phyloP scores from a whole-genome alignment of 2,329 filamentous ascomycete species.

The Ceratocystis smalleyi region DNA sequence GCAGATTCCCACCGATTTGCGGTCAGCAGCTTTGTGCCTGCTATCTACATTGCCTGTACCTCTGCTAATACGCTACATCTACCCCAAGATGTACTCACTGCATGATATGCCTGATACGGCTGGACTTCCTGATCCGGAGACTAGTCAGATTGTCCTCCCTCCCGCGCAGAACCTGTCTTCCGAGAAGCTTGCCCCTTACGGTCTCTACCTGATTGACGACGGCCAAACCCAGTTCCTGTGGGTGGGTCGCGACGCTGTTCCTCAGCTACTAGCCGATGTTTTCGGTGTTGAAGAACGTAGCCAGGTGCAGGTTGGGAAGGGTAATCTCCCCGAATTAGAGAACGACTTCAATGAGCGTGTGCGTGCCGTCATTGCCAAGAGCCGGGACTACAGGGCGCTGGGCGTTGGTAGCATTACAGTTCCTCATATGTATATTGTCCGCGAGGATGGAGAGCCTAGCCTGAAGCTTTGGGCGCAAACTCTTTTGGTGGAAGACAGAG shows the following conservation, averaged over 20 bases:
- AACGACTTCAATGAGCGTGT: conserved; percentile 95
- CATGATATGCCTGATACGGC: conserved; percentile 95
- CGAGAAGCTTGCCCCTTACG: conserved; percentile 72
- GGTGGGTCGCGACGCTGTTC: conserved; percentile 85
- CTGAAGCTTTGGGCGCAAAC: conserved; percentile 96
- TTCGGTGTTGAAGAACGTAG: conserved; percentile 76
- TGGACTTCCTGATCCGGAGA: conserved; percentile 69
- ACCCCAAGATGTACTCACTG: conserved; percentile 67
- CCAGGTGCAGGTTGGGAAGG: conserved; percentile 82
- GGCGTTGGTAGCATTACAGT: conserved; percentile 87
- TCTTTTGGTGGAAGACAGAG: conserved; percentile 81
- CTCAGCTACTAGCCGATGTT: conserved; percentile 74
- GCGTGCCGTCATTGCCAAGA: conserved; percentile 81
- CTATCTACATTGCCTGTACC: conserved; percentile 87
- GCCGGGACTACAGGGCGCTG: conserved; percentile 67
- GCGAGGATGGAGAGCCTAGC: conserved; percentile 90
- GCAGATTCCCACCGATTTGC: conserved; percentile 84
- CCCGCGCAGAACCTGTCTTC: conserved; percentile 75
- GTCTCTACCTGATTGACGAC: conserved; percentile 91
- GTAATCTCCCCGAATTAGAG: conserved; percentile 69
- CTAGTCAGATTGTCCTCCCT: conserved; percentile 77
- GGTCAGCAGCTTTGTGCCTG: conserved; percentile 80
- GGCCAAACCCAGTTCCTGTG: conserved; percentile 96
- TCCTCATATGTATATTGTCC: conserved; percentile 81
- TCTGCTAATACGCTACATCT: conserved; percentile 84